Evolutionary conservation across 257 asterid species (phyloP).

Genomic region (Nemophila menziesii): DNA sequence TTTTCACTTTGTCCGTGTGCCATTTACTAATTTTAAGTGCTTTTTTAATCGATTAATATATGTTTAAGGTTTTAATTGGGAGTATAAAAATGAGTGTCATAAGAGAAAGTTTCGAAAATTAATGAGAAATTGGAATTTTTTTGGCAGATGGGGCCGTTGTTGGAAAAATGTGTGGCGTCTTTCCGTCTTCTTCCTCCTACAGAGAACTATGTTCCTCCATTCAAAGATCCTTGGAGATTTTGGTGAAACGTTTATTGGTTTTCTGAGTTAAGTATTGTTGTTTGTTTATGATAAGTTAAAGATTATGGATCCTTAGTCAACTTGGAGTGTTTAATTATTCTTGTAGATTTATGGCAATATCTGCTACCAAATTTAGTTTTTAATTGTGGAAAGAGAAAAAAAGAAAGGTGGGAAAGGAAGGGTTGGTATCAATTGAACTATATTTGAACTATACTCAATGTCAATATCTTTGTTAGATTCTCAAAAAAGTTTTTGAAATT

Average conservation of each 20-base stretch:
- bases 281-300: not conserved
- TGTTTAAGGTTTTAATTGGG: no score
- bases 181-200: constrained; percentile 81
- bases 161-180: constrained; percentile 64
- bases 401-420: no score
- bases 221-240: constrained; percentile 3
- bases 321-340: not conserved
- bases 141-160: constrained; percentile 73
- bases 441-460: not conserved
- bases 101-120: no score
- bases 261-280: not conserved
- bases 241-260: constrained; percentile 8
- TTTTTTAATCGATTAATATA: no score
- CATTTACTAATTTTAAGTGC: no score
- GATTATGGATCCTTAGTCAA: not conserved
- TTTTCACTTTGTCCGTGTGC: not conserved
- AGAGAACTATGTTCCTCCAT: constrained; percentile 87
- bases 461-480: no score
- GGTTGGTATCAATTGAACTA: no score
- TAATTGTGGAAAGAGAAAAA: not conserved
- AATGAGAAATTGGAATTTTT: not conserved
- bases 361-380: not conserved
- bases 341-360: not conserved
- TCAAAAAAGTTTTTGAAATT: no score
- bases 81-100: not conserved